Percentiles rank a stretch among this genome's conserved stretches.
These are phyloP conservation scores for Barnettozyma vustinii DNA, from an alignment of 805 yeast genomes.

Conservation along the genomic window DNA sequence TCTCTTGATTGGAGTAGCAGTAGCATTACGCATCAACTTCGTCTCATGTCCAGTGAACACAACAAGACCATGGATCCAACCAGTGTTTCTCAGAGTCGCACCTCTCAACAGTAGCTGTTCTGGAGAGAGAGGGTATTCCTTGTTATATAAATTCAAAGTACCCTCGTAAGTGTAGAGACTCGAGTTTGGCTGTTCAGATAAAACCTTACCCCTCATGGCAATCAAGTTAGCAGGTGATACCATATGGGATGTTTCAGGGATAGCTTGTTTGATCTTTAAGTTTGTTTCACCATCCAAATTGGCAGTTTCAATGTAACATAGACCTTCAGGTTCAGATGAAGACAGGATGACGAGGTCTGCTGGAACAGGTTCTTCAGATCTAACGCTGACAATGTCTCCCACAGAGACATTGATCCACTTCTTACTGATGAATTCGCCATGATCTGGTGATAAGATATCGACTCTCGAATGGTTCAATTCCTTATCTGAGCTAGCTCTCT, in stretches of 20 bases:
- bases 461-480: constrained; percentile 81
- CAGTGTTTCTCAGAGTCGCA: constrained; percentile 90
- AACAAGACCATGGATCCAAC: constrained; percentile 91
- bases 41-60: constrained; percentile 98
- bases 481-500: constrained; percentile 81
- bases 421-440: constrained; percentile 58
- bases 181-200: constrained; percentile 91
- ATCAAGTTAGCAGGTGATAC: constrained; percentile 60
- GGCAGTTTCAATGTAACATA: constrained; percentile 96
- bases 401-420: constrained; percentile 87
- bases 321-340: constrained; percentile 97
- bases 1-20: constrained; percentile 95
- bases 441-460: constrained; percentile 47
- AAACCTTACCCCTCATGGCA: constrained; percentile 49
- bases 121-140: constrained; percentile 70
- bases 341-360: constrained; percentile 83
- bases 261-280: constrained; percentile 87
- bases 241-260: constrained; percentile 66
- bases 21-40: constrained; percentile 95
- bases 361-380: constrained; percentile 86
- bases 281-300: constrained; percentile 98
- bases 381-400: constrained; percentile 85
- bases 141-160: constrained; percentile 51
- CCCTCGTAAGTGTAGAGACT: constrained; percentile 95
- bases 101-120: constrained; percentile 93